Percentiles rank a stretch among this genome's conserved stretches.
Conservation (phyloP, 1,139 yeast species). For the Geotrichum bryndzae region DNA sequence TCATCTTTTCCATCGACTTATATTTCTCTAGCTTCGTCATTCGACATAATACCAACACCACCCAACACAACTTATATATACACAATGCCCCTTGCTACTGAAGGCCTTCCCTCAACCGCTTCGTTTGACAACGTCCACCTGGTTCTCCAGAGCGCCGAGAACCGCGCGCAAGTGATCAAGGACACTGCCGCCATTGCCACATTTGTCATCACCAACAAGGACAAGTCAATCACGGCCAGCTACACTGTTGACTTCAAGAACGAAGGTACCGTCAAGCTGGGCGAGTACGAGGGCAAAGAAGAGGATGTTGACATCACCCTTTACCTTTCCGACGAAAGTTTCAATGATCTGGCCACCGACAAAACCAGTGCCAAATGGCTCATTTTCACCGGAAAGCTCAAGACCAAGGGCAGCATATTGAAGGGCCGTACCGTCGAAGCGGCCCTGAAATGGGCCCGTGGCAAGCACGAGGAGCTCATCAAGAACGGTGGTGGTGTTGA, state of each 20-base stretch:
- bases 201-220: conserved; percentile 1
- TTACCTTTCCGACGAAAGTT: not conserved
- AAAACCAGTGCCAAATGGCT: conserved; percentile 10
- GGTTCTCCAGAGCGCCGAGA: conserved; percentile 1
- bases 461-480: not conserved
- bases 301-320: conserved; percentile 2
- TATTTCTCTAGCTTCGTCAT: not conserved
- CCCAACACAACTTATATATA: not conserved
- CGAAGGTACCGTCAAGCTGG: conserved; percentile 2
- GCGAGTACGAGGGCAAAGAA: not conserved
- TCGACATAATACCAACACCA: no score
- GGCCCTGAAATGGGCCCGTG: not conserved
- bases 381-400: conserved; percentile 6
- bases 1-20: not conserved
- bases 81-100: conserved; percentile 1
- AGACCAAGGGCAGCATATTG: conserved; percentile 4
- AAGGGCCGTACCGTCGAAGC: conserved; percentile 4
- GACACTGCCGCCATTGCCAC: conserved; percentile 3
- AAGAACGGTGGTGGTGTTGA: not conserved
- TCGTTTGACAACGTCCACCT: not conserved
- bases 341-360: not conserved
- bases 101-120: conserved; percentile 8
- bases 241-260: conserved; percentile 9
- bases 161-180: not conserved
- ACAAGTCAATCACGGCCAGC: not conserved